These are phyloP conservation scores for Zoysia pacifica DNA, from an alignment of 176 grass and related monocot species.

Conservation along the genomic window DNA sequence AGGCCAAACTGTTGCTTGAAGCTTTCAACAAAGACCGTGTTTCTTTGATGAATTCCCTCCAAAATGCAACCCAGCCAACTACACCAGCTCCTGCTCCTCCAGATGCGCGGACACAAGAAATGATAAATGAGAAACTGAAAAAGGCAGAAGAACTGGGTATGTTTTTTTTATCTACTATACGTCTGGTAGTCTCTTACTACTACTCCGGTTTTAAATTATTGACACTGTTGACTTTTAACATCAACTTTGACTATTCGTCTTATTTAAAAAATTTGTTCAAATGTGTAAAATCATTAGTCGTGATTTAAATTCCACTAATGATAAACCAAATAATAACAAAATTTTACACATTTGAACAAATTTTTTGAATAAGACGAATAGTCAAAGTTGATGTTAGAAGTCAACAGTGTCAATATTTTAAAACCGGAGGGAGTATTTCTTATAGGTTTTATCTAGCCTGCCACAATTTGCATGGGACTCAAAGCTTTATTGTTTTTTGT, in stretches of 20 bases:
- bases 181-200: conserved; percentile 6
- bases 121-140: conserved; percentile 96
- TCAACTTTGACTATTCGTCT: too few relatives aligned
- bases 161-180: conserved; percentile 14
- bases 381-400: too few relatives aligned
- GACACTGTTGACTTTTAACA: too few relatives aligned
- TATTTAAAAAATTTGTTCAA: too few relatives aligned
- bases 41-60: conserved; percentile 61
- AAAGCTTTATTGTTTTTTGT: conserved; percentile 46
- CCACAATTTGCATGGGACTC: not conserved
- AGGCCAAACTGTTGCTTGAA: conserved; percentile 79
- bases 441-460: not conserved
- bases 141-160: conserved; percentile 93
- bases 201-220: too few relatives aligned
- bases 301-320: too few relatives aligned
- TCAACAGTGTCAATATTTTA: too few relatives aligned
- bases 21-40: conserved; percentile 88
- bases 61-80: conserved; percentile 52
- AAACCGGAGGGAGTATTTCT: not conserved
- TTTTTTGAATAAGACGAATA: too few relatives aligned
- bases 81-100: conserved; percentile 44
- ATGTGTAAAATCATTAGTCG: too few relatives aligned
- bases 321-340: too few relatives aligned
- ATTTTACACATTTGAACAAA: too few relatives aligned
- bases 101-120: conserved; percentile 82